Conservation (phyloP, 2,329 filamentous ascomycete species). For the Phoma sp. region DNA sequence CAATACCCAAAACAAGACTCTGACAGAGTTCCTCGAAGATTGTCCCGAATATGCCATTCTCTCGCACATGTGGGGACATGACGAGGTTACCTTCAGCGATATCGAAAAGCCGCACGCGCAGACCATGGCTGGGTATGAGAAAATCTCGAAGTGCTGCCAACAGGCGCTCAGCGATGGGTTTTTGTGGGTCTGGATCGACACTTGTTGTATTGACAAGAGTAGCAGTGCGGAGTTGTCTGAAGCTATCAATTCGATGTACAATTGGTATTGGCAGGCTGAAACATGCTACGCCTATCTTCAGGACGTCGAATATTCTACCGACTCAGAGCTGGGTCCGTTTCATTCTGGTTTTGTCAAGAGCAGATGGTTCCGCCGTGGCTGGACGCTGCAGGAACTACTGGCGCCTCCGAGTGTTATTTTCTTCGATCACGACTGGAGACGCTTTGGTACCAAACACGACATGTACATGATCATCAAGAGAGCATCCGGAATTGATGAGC, state of each 20-base stretch:
- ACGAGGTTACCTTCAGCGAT: constrained; percentile 25
- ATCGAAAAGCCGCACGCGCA: constrained; percentile 26
- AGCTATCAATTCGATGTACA: constrained; percentile 38
- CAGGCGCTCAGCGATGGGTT: constrained; percentile 19
- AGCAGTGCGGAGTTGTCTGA: constrained; percentile 32
- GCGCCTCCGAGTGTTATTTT: neutral
- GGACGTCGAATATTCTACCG: constrained; percentile 5
- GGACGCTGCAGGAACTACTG: constrained; percentile 20
- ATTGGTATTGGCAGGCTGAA: constrained; percentile 29
- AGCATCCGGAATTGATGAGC: too few species aligned
- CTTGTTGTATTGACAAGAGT: constrained; percentile 34
- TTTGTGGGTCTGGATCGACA: constrained; percentile 35
- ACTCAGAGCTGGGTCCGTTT: too few species aligned
- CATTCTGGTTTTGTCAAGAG: constrained; percentile 4
- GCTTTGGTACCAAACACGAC: neutral
- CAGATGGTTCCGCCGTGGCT: constrained; percentile 21
- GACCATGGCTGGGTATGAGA: neutral
- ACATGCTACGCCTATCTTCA: constrained; percentile 31
- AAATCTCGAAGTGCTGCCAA: neutral
- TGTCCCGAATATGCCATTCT: constrained; percentile 27
- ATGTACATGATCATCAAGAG: too few species aligned
- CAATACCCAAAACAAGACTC: too few species aligned
- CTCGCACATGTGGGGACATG: constrained; percentile 29
- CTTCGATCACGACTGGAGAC: neutral
- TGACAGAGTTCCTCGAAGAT: too few species aligned